phyloP scores from a whole-genome alignment of 2,329 filamentous ascomycete species.

The Orbilia brochopaga region DNA sequence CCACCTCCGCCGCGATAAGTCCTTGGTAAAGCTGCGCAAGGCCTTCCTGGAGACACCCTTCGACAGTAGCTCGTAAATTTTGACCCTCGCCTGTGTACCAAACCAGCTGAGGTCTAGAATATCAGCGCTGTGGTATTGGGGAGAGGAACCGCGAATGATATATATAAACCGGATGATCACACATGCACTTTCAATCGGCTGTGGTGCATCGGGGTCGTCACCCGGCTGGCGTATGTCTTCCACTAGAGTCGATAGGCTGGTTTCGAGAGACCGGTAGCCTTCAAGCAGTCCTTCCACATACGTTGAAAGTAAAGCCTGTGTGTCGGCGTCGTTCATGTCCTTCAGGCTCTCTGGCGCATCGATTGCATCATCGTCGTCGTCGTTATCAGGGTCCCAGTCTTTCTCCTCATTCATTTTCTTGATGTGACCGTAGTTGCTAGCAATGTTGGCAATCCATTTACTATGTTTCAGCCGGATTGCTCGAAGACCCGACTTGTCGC shows the following conservation, averaged over 20 bases:
- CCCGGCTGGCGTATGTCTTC: conserved; percentile 20
- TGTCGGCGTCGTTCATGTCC: conserved; percentile 40
- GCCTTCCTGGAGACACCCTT: conserved; percentile 41
- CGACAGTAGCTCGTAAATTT: conserved; percentile 24
- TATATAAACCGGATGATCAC: conserved; percentile 38
- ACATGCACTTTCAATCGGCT: conserved; percentile 27
- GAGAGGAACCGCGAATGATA: conserved; percentile 23
- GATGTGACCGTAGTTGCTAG: conserved; percentile 36
- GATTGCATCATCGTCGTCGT: conserved; percentile 39
- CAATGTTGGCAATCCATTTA: conserved; percentile 38
- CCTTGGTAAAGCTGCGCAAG: conserved; percentile 30
- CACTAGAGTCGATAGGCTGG: conserved; percentile 24
- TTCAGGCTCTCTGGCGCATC: conserved; percentile 43
- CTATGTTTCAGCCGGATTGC: conserved; percentile 20
- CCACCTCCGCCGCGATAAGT: conserved; percentile 43
- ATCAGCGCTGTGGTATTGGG: conserved; percentile 14
- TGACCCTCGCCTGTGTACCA: conserved; percentile 21
- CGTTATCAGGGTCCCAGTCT: conserved; percentile 49
- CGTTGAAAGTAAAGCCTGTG: conserved; percentile 33
- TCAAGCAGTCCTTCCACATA: conserved; percentile 42
- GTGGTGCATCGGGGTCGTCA: conserved; percentile 16
- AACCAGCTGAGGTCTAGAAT: conserved; percentile 43
- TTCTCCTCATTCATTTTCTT: conserved; percentile 41
- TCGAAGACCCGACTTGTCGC: conserved; percentile 41
- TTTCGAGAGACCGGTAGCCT: conserved; percentile 33